Conservation (phyloP, 1,284 basidiomycete genomes). For the Ceratobasidium sp. region DNA sequence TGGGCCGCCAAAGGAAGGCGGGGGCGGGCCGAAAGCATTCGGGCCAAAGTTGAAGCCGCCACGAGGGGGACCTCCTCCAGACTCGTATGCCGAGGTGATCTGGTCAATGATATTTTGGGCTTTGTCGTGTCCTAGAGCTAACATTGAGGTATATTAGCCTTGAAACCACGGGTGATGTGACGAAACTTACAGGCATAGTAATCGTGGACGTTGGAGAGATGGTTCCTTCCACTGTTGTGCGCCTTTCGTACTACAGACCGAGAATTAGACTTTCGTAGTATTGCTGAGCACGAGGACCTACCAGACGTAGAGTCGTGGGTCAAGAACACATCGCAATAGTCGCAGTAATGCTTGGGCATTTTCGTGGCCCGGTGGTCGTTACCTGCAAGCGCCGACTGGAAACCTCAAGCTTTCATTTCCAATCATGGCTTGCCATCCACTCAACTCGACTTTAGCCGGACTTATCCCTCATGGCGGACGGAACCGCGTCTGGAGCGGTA, state of each 20-base stretch:
- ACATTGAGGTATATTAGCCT: constrained; percentile 16
- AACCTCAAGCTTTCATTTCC: constrained; percentile 28
- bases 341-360: constrained; percentile 67
- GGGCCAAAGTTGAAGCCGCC: constrained; percentile 85
- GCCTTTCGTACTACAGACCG: constrained; percentile 86
- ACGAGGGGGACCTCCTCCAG: constrained; percentile 83
- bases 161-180: background rate
- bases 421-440: constrained; percentile 14
- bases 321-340: constrained; percentile 92
- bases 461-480: constrained; percentile 70
- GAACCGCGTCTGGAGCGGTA: constrained; percentile 73
- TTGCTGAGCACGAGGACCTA: constrained; percentile 55
- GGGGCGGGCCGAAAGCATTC: constrained; percentile 67
- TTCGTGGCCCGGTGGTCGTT: constrained; percentile 39
- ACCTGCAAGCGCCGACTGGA: constrained; percentile 18
- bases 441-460: constrained; percentile 7
- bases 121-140: constrained; percentile 94
- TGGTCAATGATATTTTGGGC: constrained; percentile 97
- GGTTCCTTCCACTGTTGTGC: constrained; percentile 97
- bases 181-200: constrained; percentile 90
- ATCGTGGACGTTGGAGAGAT: constrained; percentile 95
- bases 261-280: constrained; percentile 50
- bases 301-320: constrained; percentile 92
- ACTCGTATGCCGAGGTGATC: constrained; percentile 91
- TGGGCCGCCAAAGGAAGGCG: constrained; percentile 54